phyloP scores from a whole-genome alignment of 2,329 filamentous ascomycete species.

The Ophiobolus disseminans region DNA sequence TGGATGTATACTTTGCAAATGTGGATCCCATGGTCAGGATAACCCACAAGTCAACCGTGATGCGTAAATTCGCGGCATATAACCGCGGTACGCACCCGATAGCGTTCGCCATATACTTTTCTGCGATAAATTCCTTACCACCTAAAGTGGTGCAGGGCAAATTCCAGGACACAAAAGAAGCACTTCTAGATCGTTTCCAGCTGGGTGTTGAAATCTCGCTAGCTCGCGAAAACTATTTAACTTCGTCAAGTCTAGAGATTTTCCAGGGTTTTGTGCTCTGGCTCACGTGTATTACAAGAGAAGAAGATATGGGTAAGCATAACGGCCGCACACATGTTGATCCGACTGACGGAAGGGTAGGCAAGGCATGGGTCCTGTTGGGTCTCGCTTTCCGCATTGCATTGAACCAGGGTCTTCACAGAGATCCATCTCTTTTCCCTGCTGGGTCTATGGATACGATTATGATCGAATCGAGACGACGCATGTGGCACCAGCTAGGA shows the following conservation, averaged over 20 bases:
- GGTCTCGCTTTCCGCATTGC: constrained; percentile 48
- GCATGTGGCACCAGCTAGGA: constrained; percentile 49
- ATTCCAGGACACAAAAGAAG: constrained; percentile 44
- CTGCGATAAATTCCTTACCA: constrained; percentile 45
- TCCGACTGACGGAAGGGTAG: constrained; percentile 24
- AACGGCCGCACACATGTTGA: too few species aligned
- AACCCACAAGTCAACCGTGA: constrained; percentile 42
- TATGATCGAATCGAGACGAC: constrained; percentile 47
- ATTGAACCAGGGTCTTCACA: constrained; percentile 47
- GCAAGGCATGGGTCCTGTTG: constrained; percentile 48
- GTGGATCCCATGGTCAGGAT: constrained; percentile 49
- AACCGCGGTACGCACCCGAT: constrained; percentile 42
- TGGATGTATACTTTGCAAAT: constrained; percentile 45
- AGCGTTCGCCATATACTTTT: constrained; percentile 47
- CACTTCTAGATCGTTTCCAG: constrained; percentile 41
- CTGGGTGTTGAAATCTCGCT: constrained; percentile 46
- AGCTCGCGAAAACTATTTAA: constrained; percentile 47
- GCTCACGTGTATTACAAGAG: constrained; percentile 47
- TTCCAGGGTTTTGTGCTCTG: constrained; percentile 48
- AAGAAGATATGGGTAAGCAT: constrained; percentile 50
- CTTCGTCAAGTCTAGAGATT: constrained; percentile 46
- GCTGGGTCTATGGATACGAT: constrained; percentile 46
- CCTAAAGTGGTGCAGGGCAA: constrained; percentile 37
- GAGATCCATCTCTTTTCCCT: constrained; percentile 48
- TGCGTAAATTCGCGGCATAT: constrained; percentile 37